These are phyloP conservation scores for Cladophialophora exuberans DNA, from an alignment of 2,329 filamentous ascomycete genomes.

Conservation along the genomic window DNA sequence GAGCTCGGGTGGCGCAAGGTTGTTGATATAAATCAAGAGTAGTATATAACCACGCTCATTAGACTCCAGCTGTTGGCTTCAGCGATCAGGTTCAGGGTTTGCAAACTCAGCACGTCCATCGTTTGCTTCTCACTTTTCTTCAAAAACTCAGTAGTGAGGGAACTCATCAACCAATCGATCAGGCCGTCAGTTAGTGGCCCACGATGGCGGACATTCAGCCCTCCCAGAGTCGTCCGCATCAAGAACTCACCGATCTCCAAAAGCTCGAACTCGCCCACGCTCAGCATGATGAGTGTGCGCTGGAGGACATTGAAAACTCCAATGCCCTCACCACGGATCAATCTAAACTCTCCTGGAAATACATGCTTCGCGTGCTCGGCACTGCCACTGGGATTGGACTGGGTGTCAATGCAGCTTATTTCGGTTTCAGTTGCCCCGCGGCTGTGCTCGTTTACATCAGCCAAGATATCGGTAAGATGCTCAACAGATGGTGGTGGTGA, in stretches of 20 bases:
- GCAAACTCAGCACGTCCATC: too few relatives aligned
- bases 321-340: background rate
- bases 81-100: too few relatives aligned
- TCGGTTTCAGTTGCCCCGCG: slow-evolving; percentile 24
- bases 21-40: too few relatives aligned
- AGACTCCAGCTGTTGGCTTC: too few relatives aligned
- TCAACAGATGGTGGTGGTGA: too few relatives aligned
- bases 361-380: background rate
- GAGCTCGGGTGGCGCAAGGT: too few relatives aligned
- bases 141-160: too few relatives aligned
- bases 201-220: too few relatives aligned
- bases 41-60: too few relatives aligned
- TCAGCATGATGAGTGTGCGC: background rate
- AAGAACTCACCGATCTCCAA: slow-evolving; percentile 29
- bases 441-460: slow-evolving; percentile 25
- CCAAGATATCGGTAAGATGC: slow-evolving; percentile 20
- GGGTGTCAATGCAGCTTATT: slow-evolving; percentile 5
- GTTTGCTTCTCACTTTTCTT: too few relatives aligned
- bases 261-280: background rate
- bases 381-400: background rate
- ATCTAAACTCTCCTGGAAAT: background rate
- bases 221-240: slow-evolving; percentile 33
- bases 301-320: background rate
- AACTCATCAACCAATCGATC: too few relatives aligned
- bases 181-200: too few relatives aligned